Percentiles rank a stretch among this genome's conserved stretches.
Evolutionary conservation across 805 yeast species (phyloP).

Genomic region (Metschnikowia koreensis): DNA sequence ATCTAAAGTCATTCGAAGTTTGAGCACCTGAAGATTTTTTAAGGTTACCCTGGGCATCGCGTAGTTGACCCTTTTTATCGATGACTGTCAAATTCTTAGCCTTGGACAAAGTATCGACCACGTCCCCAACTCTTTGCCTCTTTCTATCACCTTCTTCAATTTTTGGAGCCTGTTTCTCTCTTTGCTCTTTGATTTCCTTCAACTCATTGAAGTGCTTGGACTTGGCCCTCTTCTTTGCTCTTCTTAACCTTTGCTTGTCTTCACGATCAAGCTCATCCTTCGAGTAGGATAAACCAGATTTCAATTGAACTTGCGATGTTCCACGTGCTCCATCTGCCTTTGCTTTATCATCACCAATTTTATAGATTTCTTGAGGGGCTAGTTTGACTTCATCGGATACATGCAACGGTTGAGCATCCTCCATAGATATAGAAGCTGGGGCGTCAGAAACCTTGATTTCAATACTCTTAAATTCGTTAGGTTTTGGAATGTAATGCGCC

Average conservation of each 20-base stretch:
- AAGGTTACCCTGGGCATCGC: conserved; percentile 68
- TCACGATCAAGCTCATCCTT: conserved; percentile 80
- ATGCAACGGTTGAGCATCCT: conserved; percentile 92
- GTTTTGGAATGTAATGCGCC: conserved; percentile 93
- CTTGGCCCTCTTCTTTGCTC: conserved; percentile 81
- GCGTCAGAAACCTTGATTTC: conserved; percentile 65
- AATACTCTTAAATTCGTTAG: conserved; percentile 66
- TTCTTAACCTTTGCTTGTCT: conserved; percentile 81
- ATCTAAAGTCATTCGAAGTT: conserved; percentile 26
- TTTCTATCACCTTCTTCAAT: conserved; percentile 31
- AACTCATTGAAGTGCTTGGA: conserved; percentile 49
- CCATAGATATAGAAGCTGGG: conserved; percentile 84
- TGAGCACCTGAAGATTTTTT: conserved; percentile 43
- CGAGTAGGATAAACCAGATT: conserved; percentile 76
- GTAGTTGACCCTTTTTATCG: conserved; percentile 70
- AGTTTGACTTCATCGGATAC: conserved; percentile 68
- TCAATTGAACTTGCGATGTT: conserved; percentile 59
- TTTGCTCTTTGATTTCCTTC: conserved; percentile 27
- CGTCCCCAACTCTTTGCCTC: conserved; percentile 58
- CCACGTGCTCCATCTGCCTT: conserved; percentile 31
- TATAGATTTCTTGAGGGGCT: conserved; percentile 94
- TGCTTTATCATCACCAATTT: conserved; percentile 42
- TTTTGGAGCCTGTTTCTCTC: conserved; percentile 22
- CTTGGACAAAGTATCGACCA: conserved; percentile 65
- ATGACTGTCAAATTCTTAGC: conserved; percentile 78